These are phyloP conservation scores for Bertia moriformis DNA, from an alignment of 2,329 filamentous ascomycete genomes.

Conservation along the genomic window DNA sequence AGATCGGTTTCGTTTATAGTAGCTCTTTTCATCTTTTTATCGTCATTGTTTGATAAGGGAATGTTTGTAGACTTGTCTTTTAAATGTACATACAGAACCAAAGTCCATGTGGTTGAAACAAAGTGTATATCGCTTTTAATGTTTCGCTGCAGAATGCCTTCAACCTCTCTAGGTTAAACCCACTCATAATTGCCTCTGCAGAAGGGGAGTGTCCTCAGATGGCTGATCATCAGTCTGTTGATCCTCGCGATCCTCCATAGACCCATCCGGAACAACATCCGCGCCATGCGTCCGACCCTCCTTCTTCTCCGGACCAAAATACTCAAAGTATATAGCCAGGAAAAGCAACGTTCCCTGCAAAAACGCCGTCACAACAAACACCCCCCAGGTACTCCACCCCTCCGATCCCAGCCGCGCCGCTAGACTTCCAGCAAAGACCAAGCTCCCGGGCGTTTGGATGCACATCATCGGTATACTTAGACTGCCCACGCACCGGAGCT, in stretches of 20 bases:
- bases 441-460: constrained; percentile 59
- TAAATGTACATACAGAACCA: too few relatives aligned
- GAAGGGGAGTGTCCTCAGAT: constrained; percentile 1
- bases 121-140: too few relatives aligned
- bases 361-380: constrained; percentile 52
- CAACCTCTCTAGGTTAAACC: too few relatives aligned
- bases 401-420: constrained; percentile 44
- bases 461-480: constrained; percentile 63
- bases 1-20: too few relatives aligned
- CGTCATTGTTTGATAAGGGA: too few relatives aligned
- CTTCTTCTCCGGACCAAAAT: neutral
- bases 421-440: constrained; percentile 55
- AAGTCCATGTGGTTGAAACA: too few relatives aligned
- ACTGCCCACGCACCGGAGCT: constrained; percentile 47
- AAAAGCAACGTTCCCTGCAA: constrained; percentile 51
- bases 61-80: too few relatives aligned
- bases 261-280: neutral
- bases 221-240: neutral
- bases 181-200: neutral
- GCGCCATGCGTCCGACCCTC: neutral
- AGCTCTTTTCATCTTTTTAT: too few relatives aligned
- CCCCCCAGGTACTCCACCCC: constrained; percentile 61
- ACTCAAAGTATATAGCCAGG: constrained; percentile 47
- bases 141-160: too few relatives aligned
- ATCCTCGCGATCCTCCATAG: neutral